Evolutionary conservation across 192 early-diverging fungal species (phyloP).

Genomic region (Kappamyces sp.): DNA sequence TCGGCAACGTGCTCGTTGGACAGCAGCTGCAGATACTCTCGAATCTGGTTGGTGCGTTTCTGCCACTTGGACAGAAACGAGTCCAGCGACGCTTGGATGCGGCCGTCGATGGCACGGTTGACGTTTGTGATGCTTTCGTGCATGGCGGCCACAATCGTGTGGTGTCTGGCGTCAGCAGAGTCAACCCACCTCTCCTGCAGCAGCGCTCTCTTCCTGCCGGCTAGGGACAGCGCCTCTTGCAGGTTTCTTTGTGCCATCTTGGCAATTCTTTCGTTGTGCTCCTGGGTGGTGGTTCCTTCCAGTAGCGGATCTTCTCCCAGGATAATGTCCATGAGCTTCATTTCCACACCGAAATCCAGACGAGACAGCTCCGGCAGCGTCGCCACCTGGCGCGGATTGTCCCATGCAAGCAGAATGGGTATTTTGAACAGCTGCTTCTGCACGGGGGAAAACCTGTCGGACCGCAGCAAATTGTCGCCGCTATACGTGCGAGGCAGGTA

Average conservation of each 20-base stretch:
- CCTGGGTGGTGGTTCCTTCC: not conserved
- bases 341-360: constrained; percentile 1
- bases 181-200: not conserved
- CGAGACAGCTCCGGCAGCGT: not conserved
- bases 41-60: not conserved
- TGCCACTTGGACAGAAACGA: constrained; percentile 1
- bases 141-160: constrained; percentile 5
- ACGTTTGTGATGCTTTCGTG: constrained; percentile 3
- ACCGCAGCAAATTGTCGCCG: constrained; percentile 3
- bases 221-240: constrained; percentile 9
- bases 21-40: not conserved
- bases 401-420: not conserved
- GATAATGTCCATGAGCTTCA: constrained; percentile 17
- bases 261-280: constrained; percentile 3
- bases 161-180: constrained; percentile 1
- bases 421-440: not conserved
- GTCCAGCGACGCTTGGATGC: not conserved
- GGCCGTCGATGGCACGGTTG: not conserved
- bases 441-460: not conserved
- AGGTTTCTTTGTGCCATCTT: not conserved
- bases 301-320: constrained; percentile 16
- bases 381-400: not conserved
- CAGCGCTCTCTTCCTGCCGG: constrained; percentile 4
- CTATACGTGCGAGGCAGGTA: constrained; percentile 11
- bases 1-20: not conserved